Base-by-base conservation (phyloP, 2,329 filamentous ascomycete species). In the Exophiala mesophila region DNA sequence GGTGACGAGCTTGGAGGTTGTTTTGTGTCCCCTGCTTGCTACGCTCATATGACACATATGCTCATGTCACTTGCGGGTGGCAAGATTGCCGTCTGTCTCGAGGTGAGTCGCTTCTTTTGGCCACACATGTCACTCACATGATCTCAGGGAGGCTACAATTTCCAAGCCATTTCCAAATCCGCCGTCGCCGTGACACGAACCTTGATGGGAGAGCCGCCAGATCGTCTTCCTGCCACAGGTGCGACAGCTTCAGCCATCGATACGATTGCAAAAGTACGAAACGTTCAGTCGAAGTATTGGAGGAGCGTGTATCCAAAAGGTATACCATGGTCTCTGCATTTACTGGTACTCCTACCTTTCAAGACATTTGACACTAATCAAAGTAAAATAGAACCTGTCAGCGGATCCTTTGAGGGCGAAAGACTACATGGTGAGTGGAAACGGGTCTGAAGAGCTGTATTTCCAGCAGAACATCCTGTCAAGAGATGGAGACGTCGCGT, bases 1-100 rank as follows among this genome's bases (percentile, higher is more conserved):
- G 92, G 92, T 9, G 92, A 98, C 63, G 83, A 92, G 59, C 76
- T 98, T 2, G 92, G 92, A 37, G 88, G 85, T 21, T 98, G 92
- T 62, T 90, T 88, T 58, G 92, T 98, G 4, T 84, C 88, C 1
- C 92, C 92, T 0, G 69, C 81, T 3, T 94, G 92, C 60, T 98
- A 97, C 61, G 87, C 89, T 10, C 90, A 98, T 60, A 97, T 98
- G 92, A 97, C 92, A 12, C 88, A 96, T 60, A 96, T 97, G 90
- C 77, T 98, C 35, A 97, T 96, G 89, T 88, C 87, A 2, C 73
- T 98, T 15, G 90, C 92, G 1, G 76, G 82, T 32, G 92, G 92
- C 19, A 95, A 89, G 59, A 76, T 98, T 10, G 85, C 87, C 2
- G 90, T 96, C 6, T 96, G 89, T 59, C 73, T 98, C 2, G 92